Evolutionary conservation across 2,329 filamentous ascomycete genomes (phyloP).

Genomic region (Penicillium sp.): DNA sequence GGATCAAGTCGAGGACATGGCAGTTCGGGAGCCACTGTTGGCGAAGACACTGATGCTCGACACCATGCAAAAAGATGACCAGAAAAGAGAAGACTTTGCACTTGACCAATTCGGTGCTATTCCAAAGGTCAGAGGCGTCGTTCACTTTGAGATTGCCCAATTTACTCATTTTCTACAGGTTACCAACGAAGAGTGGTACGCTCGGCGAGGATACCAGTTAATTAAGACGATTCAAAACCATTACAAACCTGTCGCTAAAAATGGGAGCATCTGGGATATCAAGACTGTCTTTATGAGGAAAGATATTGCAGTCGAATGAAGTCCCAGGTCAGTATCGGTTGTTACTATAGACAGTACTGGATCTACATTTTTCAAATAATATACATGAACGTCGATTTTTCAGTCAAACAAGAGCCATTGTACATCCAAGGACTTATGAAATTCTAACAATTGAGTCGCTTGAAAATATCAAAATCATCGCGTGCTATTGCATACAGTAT

Average conservation of each 20-base stretch:
- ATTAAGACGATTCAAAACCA: constrained; percentile 19
- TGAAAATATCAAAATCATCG: not conserved
- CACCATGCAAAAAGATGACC: constrained; percentile 18
- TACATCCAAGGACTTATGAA: no score
- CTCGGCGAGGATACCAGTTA: constrained; percentile 19
- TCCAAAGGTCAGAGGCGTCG: constrained; percentile 15
- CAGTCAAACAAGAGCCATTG: no score
- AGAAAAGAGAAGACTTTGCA: constrained; percentile 20
- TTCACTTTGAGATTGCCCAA: not conserved
- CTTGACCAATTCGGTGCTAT: constrained; percentile 6
- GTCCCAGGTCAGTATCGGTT: not conserved
- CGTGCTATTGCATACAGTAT: not conserved
- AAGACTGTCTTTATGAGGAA: constrained; percentile 26
- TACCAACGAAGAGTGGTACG: constrained; percentile 24
- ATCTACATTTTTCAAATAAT: no score
- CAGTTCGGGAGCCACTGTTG: constrained; percentile 14
- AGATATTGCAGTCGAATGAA: constrained; percentile 9
- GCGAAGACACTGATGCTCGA: constrained; percentile 23
- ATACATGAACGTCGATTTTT: no score
- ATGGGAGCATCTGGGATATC: constrained; percentile 16
- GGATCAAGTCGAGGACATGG: constrained; percentile 24
- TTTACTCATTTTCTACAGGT: constrained; percentile 10
- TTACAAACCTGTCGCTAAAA: constrained; percentile 15
- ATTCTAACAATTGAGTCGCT: no score
- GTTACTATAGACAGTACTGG: not conserved